These are phyloP conservation scores for Urtica urens DNA, from an alignment of 306 rosid species.

Conservation along the genomic window DNA sequence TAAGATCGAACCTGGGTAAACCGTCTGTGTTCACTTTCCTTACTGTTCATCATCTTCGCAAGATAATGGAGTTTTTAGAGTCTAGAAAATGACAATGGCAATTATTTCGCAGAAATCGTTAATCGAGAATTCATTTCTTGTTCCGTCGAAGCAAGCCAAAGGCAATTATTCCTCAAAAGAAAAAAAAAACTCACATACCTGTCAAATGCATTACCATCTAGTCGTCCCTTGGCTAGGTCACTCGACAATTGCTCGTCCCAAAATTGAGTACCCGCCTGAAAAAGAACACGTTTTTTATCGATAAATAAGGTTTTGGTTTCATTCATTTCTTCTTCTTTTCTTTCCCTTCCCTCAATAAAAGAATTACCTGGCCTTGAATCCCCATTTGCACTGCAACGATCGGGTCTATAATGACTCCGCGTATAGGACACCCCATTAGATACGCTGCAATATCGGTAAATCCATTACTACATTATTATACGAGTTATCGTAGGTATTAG, in stretches of 20 bases:
- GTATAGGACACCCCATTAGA: conserved; percentile 89
- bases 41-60: too few species aligned
- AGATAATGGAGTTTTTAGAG: too few species aligned
- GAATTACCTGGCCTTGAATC: conserved; percentile 85
- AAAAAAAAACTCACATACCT: conserved; percentile 32
- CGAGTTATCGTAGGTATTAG: not conserved
- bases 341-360: not conserved
- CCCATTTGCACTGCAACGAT: conserved; percentile 97
- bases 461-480: too few species aligned
- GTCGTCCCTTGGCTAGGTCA: conserved; percentile 71
- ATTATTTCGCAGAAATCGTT: not conserved
- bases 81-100: too few species aligned
- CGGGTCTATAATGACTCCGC: conserved; percentile 91
- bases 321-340: too few species aligned
- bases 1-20: too few species aligned
- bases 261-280: conserved; percentile 96
- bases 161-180: too few species aligned
- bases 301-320: too few species aligned
- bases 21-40: too few species aligned
- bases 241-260: conserved; percentile 95
- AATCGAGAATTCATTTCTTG: not conserved
- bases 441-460: conserved; percentile 48
- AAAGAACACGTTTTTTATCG: too few species aligned
- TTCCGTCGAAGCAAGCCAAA: not conserved
- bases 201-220: conserved; percentile 80